Evolutionary conservation across 306 rosid genomes (phyloP), one percentile per base, ranked within the genome.

Genomic region (Prunus padus): DNA sequence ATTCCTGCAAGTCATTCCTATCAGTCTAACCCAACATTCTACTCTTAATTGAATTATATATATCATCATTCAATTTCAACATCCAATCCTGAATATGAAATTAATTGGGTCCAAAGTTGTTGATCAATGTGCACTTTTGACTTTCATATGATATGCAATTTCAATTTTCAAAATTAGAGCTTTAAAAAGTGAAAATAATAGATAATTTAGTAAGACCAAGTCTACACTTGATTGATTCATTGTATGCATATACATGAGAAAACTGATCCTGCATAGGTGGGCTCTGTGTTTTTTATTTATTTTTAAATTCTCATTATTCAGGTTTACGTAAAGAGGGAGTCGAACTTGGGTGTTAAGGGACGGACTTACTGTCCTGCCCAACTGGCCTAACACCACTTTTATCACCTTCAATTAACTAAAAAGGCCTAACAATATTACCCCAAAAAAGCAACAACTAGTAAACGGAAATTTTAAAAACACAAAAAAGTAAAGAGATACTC

Each of bases 1-100:
- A 9, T 61, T 77, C 62, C 69, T 47, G 13, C 76, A 4, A 7
- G 81, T 77, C 76, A 22, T 47, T 69, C 76, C 75, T 33, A 77
- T 13, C 69, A 16, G 81, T 77, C 81, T 4, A 60, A 60, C 75
- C 71, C 31, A 60, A 76, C 80, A 6, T 51, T 57, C 50, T 9
- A 26, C 59, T 16, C 15, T 16, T 15, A 2, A 16, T 5, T 5
- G 2, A 1, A 54, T 10, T 8, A 37, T 22, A 7, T n/a, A n/a
- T 18, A 19, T n/a, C 25, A 2, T 2, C 4, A 11, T 14, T 18
- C 23, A 15, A 8, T 11, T 1, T 30, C 31, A 26, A 22, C 22
- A 4, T 14, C 2, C 4, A 0, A 9, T 26, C 15, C 26, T 57
- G 26, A 57, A 23, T 57, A 57, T 12, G 8, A 23, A 57, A 57